Evolutionary conservation across 768 basidiomycete genomes (phyloP).

Genomic region (Leucocoprinus sp.): DNA sequence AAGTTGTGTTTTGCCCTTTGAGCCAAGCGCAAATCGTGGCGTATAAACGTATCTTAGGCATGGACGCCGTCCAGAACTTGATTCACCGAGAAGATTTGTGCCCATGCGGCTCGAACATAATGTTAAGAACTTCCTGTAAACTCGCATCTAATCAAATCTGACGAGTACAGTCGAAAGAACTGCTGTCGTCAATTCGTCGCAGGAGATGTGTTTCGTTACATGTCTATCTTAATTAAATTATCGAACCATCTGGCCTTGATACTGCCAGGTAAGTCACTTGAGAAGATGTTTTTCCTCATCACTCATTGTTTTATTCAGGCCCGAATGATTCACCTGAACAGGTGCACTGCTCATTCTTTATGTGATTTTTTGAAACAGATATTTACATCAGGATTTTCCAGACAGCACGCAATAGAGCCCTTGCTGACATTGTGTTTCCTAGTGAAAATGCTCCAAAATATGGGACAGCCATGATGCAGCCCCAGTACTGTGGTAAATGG

Average conservation of each 20-base stretch:
- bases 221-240: conserved; percentile 76
- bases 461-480: conserved; percentile 51
- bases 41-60: conserved; percentile 65
- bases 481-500: conserved; percentile 82
- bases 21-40: conserved; percentile 60
- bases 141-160: neutral
- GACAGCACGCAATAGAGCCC: conserved; percentile 45
- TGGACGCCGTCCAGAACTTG: conserved; percentile 61
- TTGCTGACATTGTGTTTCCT: conserved; percentile 58
- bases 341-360: conserved; percentile 24
- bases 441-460: conserved; percentile 48
- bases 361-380: neutral
- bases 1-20: conserved; percentile 91
- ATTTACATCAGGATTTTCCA: conserved; percentile 19
- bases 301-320: conserved; percentile 30
- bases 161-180: conserved; percentile 27
- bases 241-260: conserved; percentile 87
- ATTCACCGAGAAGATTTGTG: conserved; percentile 67
- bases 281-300: neutral
- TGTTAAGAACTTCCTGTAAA: conserved; percentile 29
- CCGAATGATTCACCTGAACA: conserved; percentile 64
- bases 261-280: conserved; percentile 67
- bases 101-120: conserved; percentile 53
- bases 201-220: conserved; percentile 67
- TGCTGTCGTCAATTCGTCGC: conserved; percentile 43